Percentiles rank a stretch among this genome's conserved stretches.
phyloP scores from a whole-genome alignment of 768 basidiomycete genomes.

The Hydnum rufescens region DNA sequence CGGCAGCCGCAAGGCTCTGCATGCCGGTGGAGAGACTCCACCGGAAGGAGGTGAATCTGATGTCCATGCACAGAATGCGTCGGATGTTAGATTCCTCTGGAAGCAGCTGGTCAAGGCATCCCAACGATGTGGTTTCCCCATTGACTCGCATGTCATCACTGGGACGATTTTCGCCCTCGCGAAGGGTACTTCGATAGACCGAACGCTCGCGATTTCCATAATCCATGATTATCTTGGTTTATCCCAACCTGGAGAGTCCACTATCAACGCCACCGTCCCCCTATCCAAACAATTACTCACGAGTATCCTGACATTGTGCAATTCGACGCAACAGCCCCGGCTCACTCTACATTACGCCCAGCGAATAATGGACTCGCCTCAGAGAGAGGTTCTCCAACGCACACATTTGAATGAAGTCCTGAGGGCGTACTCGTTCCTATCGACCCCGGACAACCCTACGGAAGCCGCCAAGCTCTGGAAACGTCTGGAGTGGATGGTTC shows the following conservation, averaged over 20 bases:
- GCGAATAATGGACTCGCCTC: conserved; percentile 25
- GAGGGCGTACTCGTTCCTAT: conserved; percentile 24
- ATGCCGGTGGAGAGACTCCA: conserved; percentile 1
- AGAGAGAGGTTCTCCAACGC: not conserved
- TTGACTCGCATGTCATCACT: conserved; percentile 36
- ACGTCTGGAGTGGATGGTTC: conserved; percentile 49
- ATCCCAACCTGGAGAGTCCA: conserved; percentile 24
- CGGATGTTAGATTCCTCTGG: conserved; percentile 58
- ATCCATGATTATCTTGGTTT: conserved; percentile 44
- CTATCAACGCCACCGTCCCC: conserved; percentile 21
- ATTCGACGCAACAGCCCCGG: conserved; percentile 26
- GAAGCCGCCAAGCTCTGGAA: conserved; percentile 30
- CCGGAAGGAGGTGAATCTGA: not conserved
- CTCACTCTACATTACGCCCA: conserved; percentile 37
- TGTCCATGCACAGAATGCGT: conserved; percentile 21
- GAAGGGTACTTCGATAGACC: conserved; percentile 36
- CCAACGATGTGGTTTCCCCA: conserved; percentile 24
- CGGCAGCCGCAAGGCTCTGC: conserved; percentile 16
- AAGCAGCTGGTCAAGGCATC: conserved; percentile 35
- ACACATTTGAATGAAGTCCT: not conserved
- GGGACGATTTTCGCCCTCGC: conserved; percentile 35
- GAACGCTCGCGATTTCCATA: conserved; percentile 46
- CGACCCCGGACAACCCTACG: conserved; percentile 15
- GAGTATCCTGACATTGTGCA: conserved; percentile 37
- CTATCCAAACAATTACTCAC: conserved; percentile 31